Percentiles rank a stretch among this genome's conserved stretches.
Conservation (phyloP, 495 filamentous ascomycete species). For the Bacidia gigantensis region DNA sequence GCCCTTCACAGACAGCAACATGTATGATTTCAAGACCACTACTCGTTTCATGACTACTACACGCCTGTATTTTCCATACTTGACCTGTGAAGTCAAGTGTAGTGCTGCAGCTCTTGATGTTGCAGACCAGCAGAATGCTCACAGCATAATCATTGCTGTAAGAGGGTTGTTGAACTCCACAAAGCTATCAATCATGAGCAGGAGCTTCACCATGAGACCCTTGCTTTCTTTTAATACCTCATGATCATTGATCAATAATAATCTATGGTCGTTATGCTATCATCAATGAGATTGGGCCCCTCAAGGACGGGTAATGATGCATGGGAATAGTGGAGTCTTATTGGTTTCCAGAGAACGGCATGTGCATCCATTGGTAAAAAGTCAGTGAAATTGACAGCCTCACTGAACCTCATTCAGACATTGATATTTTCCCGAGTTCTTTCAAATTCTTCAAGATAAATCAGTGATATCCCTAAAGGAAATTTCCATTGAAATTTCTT, state of each 20-base stretch:
- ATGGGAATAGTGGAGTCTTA: no score
- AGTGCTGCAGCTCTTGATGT: conserved; percentile 23
- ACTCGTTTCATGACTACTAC: conserved; percentile 27
- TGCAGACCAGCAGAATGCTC: conserved; percentile 26
- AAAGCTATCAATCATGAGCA: conserved; percentile 20
- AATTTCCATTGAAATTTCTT: no score
- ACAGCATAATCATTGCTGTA: conserved; percentile 30
- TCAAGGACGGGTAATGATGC: no score
- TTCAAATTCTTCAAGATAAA: no score
- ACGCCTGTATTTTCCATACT: conserved; percentile 30
- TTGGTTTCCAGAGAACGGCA: no score
- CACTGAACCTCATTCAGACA: no score
- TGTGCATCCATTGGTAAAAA: no score
- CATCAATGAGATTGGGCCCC: no score
- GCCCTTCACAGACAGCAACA: conserved; percentile 25
- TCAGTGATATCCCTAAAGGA: no score
- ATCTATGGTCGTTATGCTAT: conserved; percentile 28
- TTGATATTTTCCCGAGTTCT: no score
- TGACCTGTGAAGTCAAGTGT: conserved; percentile 28
- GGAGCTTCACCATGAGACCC: conserved; percentile 28
- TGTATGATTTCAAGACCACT: conserved; percentile 8
- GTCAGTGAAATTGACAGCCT: no score
- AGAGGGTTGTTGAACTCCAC: conserved; percentile 26
- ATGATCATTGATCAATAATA: conserved; percentile 24
- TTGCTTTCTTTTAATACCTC: conserved; percentile 32